Base-by-base conservation (phyloP, 78 protist species). In the Dictyostelium purpureum region DNA sequence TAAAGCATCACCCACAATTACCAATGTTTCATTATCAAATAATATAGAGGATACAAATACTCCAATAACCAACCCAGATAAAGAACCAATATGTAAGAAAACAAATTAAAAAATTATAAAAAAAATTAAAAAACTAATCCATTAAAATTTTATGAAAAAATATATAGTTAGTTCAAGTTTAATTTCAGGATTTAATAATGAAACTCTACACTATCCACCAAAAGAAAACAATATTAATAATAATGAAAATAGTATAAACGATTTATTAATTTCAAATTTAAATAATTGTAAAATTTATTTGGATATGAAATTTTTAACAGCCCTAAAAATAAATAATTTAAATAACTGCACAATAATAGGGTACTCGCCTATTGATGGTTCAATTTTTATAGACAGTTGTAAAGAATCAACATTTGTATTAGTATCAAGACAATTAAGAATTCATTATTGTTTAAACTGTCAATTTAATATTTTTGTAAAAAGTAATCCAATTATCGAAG, bases 361-460 rank as follows among this genome's bases (percentile, higher is more conserved):
- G 2, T 12, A 33, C 7, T 59, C 51, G 21, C 61, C 51, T 7
- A 61, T 85, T n/a, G 82, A 85, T 43, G 82, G 92, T 10, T 85
- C 92, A 7, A 47, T 73, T 19, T 85, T 85, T 38, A 85, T 85
- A 21, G 92, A 85, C 35, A 28, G n/a, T 85, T 82, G 90, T 56
- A 70, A 1, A 21, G 19, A 82, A 7, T 40, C 56, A 26, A 70
- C 21, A 45, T 70, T 82, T 42, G 42, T 12, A n/a, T 45, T 82
- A 4, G 49, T 24, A 35, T n/a, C 77, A 6, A 67, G 79, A 57
- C 90, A 82, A 71, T 61, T 85, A 31, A 85, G 92, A 73, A 85
- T 85, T 45, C 92, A 85, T 45, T 42, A 85, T 26, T 51, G 82
- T 61, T 7, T 1, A 2, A 6, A 28, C n/a, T 85, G 82, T 45